phyloP scores from a whole-genome alignment of 768 basidiomycete genomes.

The Phanerochaete sordida region DNA sequence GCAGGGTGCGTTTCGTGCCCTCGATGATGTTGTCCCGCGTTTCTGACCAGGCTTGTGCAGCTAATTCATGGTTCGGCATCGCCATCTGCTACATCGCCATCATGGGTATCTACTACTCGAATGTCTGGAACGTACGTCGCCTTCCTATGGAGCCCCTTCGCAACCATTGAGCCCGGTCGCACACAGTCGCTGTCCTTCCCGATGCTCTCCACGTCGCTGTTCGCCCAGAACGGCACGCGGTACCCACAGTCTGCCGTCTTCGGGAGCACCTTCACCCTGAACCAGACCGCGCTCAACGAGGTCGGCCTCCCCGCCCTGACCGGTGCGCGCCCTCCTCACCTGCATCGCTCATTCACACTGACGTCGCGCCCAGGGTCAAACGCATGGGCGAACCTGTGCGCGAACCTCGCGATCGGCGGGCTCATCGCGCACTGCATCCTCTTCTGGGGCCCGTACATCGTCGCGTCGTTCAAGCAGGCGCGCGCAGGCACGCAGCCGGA shows the following conservation, averaged over 20 bases:
- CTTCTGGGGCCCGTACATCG: constrained; percentile 55
- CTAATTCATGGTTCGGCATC: constrained; percentile 56
- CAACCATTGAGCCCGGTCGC: not conserved
- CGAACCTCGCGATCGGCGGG: constrained; percentile 56
- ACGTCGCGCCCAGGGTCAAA: constrained; percentile 36
- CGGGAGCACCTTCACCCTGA: constrained; percentile 45
- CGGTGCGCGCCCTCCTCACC: constrained; percentile 5
- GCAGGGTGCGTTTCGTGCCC: constrained; percentile 37
- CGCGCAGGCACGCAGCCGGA: constrained; percentile 46
- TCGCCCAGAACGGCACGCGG: constrained; percentile 48
- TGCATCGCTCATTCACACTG: not conserved
- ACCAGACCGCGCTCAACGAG: constrained; percentile 48
- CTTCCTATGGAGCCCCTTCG: constrained; percentile 40
- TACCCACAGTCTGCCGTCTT: constrained; percentile 57
- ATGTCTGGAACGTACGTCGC: constrained; percentile 51
- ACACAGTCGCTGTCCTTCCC: constrained; percentile 48
- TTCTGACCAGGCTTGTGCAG: constrained; percentile 22
- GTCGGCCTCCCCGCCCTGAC: constrained; percentile 38
- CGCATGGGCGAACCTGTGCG: constrained; percentile 45
- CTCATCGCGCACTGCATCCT: constrained; percentile 52
- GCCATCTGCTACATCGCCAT: constrained; percentile 49
- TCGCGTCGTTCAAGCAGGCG: constrained; percentile 47
- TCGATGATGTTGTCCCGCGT: not conserved
- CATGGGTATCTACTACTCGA: constrained; percentile 58
- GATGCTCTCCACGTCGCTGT: constrained; percentile 59